phyloP scores from a whole-genome alignment of 73 alveolate species.

The Diophrys sp. region DNA sequence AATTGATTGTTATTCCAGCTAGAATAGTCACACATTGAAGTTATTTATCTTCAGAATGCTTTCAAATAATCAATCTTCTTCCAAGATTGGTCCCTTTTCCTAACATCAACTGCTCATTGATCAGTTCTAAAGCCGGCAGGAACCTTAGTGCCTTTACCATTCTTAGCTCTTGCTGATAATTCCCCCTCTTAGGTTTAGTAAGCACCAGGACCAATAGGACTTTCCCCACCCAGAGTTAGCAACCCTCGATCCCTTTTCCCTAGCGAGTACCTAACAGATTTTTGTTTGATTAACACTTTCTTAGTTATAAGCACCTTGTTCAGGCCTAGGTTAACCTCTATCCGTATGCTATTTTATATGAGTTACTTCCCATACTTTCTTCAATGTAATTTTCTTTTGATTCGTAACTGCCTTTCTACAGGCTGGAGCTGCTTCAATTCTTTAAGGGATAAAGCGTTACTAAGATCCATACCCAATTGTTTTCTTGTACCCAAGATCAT shows the following conservation, averaged over 20 bases:
- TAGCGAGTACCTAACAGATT: background rate
- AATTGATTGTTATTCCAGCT: background rate
- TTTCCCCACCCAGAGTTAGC: background rate
- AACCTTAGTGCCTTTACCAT: background rate
- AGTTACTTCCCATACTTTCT: background rate
- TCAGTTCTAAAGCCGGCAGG: background rate
- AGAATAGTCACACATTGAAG: conserved; percentile 16
- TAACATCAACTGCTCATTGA: background rate
- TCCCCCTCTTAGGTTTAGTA: background rate
- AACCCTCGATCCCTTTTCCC: background rate
- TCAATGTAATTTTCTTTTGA: background rate
- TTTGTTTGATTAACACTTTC: background rate
- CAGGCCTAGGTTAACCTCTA: background rate
- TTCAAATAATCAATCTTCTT: conserved; percentile 15
- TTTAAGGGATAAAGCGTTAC: background rate
- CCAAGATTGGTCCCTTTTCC: background rate
- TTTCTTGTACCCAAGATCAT: background rate
- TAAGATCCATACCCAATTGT: background rate
- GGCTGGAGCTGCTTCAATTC: background rate
- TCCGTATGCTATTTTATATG: background rate
- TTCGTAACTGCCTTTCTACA: background rate
- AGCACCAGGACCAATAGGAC: background rate
- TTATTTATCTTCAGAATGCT: conserved; percentile 5
- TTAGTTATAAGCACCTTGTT: background rate
- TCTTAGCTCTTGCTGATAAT: too few relatives aligned